A percentile compares a stretch with the other conserved stretches of the same genome.
phyloP scores from a whole-genome alignment of 768 basidiomycete species.

The Kwoniella mangroviensis region DNA sequence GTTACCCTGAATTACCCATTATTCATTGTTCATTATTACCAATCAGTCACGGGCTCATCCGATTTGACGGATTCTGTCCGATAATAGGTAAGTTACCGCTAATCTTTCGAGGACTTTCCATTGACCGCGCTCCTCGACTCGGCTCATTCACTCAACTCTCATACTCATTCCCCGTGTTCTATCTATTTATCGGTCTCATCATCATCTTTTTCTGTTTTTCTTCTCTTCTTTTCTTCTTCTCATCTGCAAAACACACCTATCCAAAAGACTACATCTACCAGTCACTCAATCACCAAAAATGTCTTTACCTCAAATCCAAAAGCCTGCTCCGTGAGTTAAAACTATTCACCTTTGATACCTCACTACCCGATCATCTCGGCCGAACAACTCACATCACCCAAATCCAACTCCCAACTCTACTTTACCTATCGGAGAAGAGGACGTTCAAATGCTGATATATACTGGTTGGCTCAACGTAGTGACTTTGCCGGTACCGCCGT shows the following conservation, averaged over 20 bases:
- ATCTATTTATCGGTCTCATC: background rate
- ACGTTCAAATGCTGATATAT: background rate
- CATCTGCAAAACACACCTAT: conserved; percentile 1
- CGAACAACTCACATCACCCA: too few species aligned
- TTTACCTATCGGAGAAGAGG: too few species aligned
- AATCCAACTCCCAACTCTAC: too few species aligned
- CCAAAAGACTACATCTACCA: background rate
- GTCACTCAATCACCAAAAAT: conserved; percentile 9
- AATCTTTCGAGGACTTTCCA: conserved; percentile 18
- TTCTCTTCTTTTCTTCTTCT: conserved; percentile 10
- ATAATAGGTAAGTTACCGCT: background rate
- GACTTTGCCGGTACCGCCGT: conserved; percentile 64
- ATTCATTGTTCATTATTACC: background rate
- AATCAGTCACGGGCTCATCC: conserved; percentile 8
- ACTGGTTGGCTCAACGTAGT: background rate
- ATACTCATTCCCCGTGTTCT: background rate
- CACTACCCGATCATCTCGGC: conserved; percentile 10
- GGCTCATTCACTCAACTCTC: background rate
- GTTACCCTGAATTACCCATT: background rate
- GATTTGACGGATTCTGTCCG: conserved; percentile 5
- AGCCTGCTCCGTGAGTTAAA: conserved; percentile 75
- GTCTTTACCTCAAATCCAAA: conserved; percentile 64
- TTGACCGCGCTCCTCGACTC: background rate
- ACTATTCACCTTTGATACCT: too few species aligned
- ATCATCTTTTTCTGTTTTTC: conserved; percentile 8